phyloP scores from a whole-genome alignment of 106 monocot species.

The Acorus calamus region DNA sequence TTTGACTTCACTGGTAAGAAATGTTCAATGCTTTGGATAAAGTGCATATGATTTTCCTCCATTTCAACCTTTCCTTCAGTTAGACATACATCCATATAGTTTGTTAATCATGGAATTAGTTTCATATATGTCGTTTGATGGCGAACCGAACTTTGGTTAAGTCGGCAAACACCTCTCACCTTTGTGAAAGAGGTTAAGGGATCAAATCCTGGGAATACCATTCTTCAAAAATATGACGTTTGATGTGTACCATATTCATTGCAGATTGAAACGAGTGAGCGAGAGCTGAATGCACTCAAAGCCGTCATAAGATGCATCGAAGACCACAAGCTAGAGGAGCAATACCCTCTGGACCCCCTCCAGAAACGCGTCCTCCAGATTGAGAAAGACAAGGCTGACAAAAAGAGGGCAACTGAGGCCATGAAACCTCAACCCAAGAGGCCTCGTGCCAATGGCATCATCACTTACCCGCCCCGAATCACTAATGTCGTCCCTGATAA shows the following conservation, averaged over 20 bases:
- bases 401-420: constrained; percentile 69
- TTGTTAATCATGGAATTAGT: too few species aligned
- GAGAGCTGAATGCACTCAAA: constrained; percentile 69
- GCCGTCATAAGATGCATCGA: constrained; percentile 78
- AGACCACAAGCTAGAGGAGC: constrained; percentile 78
- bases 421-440: constrained; percentile 79
- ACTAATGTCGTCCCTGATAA: constrained; percentile 36
- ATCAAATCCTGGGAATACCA: too few species aligned
- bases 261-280: constrained; percentile 75
- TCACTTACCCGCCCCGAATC: constrained; percentile 20
- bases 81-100: too few species aligned
- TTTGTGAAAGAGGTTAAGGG: too few species aligned
- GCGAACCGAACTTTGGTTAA: too few species aligned
- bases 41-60: too few species aligned
- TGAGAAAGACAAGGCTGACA: constrained; percentile 92
- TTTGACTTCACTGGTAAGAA: too few species aligned
- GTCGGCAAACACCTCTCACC: too few species aligned
- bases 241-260: background rate
- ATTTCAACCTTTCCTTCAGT: too few species aligned
- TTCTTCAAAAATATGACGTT: too few species aligned
- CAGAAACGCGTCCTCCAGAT: constrained; percentile 69
- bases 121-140: too few species aligned
- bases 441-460: constrained; percentile 61
- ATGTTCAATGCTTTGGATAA: too few species aligned
- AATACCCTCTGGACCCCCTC: constrained; percentile 62